Percentiles rank a stretch among this genome's conserved stretches.
These are phyloP conservation scores for Marasmius tenuissimus DNA, from an alignment of 1,284 basidiomycete genomes.

Conservation along the genomic window DNA sequence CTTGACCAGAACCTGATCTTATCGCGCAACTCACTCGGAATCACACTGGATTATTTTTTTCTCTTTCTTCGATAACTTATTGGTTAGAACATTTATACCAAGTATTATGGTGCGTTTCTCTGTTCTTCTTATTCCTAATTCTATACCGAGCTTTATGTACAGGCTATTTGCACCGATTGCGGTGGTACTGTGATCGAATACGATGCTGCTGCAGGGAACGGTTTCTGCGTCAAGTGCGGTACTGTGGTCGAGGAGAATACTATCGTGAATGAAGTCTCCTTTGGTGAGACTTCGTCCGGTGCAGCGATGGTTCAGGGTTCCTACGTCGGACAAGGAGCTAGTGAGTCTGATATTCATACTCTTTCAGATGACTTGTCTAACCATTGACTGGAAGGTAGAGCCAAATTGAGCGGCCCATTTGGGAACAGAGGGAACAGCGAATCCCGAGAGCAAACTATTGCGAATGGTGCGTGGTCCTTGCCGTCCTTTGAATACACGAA, in stretches of 20 bases:
- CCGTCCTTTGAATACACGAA: neutral
- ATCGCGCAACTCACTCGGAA: neutral
- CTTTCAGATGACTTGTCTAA: constrained; percentile 4
- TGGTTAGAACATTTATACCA: neutral
- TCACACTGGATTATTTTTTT: neutral
- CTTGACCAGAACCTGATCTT: neutral
- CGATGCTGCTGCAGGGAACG: constrained; percentile 77
- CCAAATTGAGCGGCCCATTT: constrained; percentile 77
- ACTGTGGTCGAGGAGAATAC: constrained; percentile 93
- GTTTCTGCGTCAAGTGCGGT: constrained; percentile 83
- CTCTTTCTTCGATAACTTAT: neutral
- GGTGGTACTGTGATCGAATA: constrained; percentile 82
- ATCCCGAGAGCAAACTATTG: constrained; percentile 86
- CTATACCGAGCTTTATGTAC: neutral
- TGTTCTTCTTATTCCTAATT: neutral
- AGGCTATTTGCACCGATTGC: constrained; percentile 45
- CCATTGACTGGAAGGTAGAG: constrained; percentile 56
- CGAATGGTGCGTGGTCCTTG: constrained; percentile 62
- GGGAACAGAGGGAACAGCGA: constrained; percentile 75
- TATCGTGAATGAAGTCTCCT: constrained; percentile 92
- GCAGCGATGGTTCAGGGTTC: constrained; percentile 95
- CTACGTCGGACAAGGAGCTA: constrained; percentile 90
- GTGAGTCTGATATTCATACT: constrained; percentile 53
- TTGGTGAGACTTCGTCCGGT: constrained; percentile 90
- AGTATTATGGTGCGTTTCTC: neutral